These are phyloP conservation scores for Sporothrix inflata DNA, from an alignment of 2,329 filamentous ascomycete genomes.

Conservation along the genomic window DNA sequence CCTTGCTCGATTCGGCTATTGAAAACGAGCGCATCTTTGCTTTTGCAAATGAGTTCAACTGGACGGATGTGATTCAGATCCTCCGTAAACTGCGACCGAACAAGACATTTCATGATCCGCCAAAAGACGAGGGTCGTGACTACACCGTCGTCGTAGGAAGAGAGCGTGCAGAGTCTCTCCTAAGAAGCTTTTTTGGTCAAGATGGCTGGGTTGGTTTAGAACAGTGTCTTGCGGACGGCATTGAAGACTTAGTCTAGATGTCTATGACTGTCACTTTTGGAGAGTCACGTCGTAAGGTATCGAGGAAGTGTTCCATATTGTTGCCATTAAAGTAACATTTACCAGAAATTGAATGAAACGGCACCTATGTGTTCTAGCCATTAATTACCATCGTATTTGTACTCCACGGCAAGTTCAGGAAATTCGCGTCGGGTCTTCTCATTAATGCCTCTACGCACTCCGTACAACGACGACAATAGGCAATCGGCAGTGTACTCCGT, in stretches of 20 bases:
- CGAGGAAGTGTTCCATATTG: background rate
- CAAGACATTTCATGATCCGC: constrained; percentile 29
- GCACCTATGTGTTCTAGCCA: constrained; percentile 2
- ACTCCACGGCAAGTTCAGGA: background rate
- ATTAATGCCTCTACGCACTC: background rate
- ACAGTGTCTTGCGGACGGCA: constrained; percentile 13
- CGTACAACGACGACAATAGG: no score
- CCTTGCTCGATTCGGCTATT: constrained; percentile 35
- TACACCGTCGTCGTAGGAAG: background rate
- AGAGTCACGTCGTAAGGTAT: background rate
- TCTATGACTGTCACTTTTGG: background rate
- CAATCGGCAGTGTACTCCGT: no score
- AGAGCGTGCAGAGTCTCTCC: constrained; percentile 13
- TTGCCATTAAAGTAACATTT: constrained; percentile 7
- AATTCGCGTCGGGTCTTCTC: background rate
- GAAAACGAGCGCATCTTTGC: constrained; percentile 37
- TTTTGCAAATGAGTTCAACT: constrained; percentile 35
- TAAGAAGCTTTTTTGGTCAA: constrained; percentile 22
- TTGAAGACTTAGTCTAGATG: constrained; percentile 23
- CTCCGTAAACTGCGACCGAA: constrained; percentile 33
- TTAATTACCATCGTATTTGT: background rate
- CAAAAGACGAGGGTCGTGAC: constrained; percentile 8
- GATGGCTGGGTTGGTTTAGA: constrained; percentile 20
- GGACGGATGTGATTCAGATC: constrained; percentile 32
- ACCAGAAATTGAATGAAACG: constrained; percentile 1